Percentiles rank a stretch among this genome's conserved stretches.
phyloP scores from a whole-genome alignment of 352 stramenopile species.

The Globisporangium rhizosaccharum region DNA sequence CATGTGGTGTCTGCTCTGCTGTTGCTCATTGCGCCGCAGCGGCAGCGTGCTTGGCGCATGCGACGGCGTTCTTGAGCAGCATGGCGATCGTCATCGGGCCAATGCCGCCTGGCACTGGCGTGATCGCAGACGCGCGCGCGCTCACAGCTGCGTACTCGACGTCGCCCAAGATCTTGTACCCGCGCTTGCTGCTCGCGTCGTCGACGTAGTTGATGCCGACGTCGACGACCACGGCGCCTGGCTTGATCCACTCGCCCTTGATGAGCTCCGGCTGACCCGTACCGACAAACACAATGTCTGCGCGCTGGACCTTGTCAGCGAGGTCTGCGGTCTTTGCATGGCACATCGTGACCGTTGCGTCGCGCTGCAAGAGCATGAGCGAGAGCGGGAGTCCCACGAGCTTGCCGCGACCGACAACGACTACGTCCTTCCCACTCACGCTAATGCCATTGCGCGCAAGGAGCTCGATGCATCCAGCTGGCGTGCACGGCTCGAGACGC shows the following conservation, averaged over 20 bases:
- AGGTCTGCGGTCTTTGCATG: conserved; percentile 91
- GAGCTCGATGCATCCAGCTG: conserved; percentile 75
- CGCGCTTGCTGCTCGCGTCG: conserved; percentile 49
- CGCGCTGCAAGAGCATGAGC: conserved; percentile 91
- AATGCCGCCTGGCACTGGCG: conserved; percentile 94
- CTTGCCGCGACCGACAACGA: conserved; percentile 96
- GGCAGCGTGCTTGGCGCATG: conserved; percentile 45
- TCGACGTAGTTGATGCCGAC: conserved; percentile 99
- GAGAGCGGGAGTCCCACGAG: conserved; percentile 97
- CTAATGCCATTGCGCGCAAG: conserved; percentile 69
- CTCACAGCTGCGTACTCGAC: conserved; percentile 91
- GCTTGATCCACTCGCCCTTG: conserved; percentile 95
- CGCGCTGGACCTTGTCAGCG: conserved; percentile 52
- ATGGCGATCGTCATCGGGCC: conserved; percentile 99
- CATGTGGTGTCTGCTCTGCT: not conserved
- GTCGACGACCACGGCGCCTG: conserved; percentile 96
- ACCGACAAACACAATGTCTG: conserved; percentile 97
- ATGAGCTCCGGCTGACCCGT: conserved; percentile 93
- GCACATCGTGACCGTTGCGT: conserved; percentile 97
- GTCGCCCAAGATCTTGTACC: conserved; percentile 96
- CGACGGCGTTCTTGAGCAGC: conserved; percentile 84
- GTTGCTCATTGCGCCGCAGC: not conserved
- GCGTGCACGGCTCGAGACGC: conserved; percentile 90
- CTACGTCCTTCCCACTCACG: conserved; percentile 93
- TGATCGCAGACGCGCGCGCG: conserved; percentile 91